These are phyloP conservation scores for Metarhizium anisopliae DNA, from an alignment of 2,329 filamentous ascomycete species.

Conservation along the genomic window DNA sequence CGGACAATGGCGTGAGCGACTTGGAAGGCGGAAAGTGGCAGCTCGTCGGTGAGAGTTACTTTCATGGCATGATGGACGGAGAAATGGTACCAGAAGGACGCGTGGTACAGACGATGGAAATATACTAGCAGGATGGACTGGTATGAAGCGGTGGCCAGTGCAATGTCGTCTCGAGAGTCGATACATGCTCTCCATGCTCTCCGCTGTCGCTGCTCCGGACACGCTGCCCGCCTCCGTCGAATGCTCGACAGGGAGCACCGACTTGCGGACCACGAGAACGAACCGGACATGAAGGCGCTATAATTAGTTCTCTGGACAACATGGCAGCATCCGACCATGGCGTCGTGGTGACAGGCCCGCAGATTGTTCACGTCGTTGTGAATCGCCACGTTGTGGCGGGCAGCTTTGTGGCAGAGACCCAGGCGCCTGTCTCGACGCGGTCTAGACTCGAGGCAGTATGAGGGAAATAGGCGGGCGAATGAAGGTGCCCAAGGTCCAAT, in stretches of 20 bases:
- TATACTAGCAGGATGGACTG: neutral
- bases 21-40: neutral
- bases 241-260: too few relatives aligned
- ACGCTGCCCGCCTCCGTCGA: too few relatives aligned
- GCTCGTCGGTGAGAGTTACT: neutral
- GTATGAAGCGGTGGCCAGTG: too few relatives aligned
- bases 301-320: neutral
- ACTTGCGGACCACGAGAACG: too few relatives aligned
- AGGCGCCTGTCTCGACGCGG: neutral
- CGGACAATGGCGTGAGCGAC: neutral
- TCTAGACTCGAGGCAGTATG: neutral
- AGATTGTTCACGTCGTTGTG: neutral
- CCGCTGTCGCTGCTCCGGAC: too few relatives aligned
- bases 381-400: neutral
- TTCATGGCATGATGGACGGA: neutral
- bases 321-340: neutral
- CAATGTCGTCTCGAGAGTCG: too few relatives aligned
- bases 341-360: too few relatives aligned
- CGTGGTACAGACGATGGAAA: neutral
- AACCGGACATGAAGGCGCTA: neutral
- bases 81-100: neutral
- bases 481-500: neutral
- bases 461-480: neutral
- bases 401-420: neutral
- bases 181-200: too few relatives aligned